Evolutionary conservation across 1,284 basidiomycete species (phyloP).

Genomic region (Malassezia globosa): DNA sequence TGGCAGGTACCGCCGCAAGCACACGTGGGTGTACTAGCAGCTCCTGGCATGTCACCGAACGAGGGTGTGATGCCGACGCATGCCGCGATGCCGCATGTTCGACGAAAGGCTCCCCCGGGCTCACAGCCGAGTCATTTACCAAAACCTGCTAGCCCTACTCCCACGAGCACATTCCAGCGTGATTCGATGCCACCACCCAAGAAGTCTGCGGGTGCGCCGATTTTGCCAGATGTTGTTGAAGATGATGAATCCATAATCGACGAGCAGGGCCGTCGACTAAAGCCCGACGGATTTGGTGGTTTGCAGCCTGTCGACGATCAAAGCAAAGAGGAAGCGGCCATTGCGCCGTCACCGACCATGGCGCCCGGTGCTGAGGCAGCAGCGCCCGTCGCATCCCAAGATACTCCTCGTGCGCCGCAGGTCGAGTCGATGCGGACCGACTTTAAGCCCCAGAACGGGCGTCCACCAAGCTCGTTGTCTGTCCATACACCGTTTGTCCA

Average conservation of each 20-base stretch:
- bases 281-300: slow-evolving; percentile 17
- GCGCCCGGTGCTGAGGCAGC: neutral
- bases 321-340: neutral
- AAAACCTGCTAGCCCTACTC: neutral
- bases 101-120: slow-evolving; percentile 5
- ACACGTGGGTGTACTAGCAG: too few species aligned
- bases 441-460: neutral
- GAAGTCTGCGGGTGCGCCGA: neutral
- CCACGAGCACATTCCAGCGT: neutral
- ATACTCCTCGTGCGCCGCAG: slow-evolving; percentile 10
- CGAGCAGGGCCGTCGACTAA: slow-evolving; percentile 4
- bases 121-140: neutral
- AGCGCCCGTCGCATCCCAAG: neutral
- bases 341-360: neutral
- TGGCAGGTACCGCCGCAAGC: too few species aligned
- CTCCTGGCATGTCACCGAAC: too few species aligned
- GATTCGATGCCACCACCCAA: neutral
- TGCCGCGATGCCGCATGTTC: neutral
- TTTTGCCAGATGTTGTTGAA: slow-evolving; percentile 1
- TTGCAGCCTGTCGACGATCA: neutral
- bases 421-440: slow-evolving; percentile 11
- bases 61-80: too few species aligned
- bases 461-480: neutral
- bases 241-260: slow-evolving; percentile 5
- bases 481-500: neutral